These are phyloP conservation scores for Rhodotorula sp. DNA, from an alignment of 1,284 basidiomycete species.

Conservation along the genomic window DNA sequence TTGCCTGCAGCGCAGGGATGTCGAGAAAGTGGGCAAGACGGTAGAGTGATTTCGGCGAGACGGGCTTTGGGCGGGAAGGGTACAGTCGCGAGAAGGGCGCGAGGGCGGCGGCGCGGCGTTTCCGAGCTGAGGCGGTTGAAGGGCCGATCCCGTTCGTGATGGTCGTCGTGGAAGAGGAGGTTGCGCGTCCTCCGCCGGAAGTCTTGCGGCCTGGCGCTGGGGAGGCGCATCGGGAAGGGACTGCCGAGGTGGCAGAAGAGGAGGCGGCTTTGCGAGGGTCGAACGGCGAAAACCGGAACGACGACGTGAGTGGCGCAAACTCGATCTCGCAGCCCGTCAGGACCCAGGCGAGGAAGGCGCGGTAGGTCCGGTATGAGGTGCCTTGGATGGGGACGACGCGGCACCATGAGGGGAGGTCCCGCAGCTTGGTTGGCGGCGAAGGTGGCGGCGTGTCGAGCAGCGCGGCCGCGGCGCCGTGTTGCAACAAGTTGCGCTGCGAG, in stretches of 20 bases:
- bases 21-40: slow-evolving; percentile 30
- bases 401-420: background rate
- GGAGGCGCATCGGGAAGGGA: background rate
- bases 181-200: background rate
- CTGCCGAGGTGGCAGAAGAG: background rate
- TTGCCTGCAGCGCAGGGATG: background rate
- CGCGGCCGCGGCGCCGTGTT: background rate
- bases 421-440: slow-evolving; percentile 7
- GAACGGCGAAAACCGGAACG: slow-evolving; percentile 8
- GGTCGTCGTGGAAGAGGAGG: background rate
- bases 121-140: background rate
- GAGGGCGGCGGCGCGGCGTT: background rate
- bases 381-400: slow-evolving; percentile 17
- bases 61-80: background rate
- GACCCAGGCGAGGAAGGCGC: slow-evolving; percentile 19
- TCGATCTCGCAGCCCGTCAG: slow-evolving; percentile 4
- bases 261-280: too few relatives aligned
- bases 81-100: background rate
- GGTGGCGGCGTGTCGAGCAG: slow-evolving; percentile 2
- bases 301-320: slow-evolving; percentile 25
- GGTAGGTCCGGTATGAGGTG: slow-evolving; percentile 24
- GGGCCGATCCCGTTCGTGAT: background rate
- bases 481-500: too few relatives aligned
- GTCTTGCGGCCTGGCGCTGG: background rate
- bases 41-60: slow-evolving; percentile 26